Evolutionary conservation across 2,329 filamentous ascomycete genomes (phyloP), one percentile per base, ranked within the genome.

Genomic region (Salinomyces thailandicus): DNA sequence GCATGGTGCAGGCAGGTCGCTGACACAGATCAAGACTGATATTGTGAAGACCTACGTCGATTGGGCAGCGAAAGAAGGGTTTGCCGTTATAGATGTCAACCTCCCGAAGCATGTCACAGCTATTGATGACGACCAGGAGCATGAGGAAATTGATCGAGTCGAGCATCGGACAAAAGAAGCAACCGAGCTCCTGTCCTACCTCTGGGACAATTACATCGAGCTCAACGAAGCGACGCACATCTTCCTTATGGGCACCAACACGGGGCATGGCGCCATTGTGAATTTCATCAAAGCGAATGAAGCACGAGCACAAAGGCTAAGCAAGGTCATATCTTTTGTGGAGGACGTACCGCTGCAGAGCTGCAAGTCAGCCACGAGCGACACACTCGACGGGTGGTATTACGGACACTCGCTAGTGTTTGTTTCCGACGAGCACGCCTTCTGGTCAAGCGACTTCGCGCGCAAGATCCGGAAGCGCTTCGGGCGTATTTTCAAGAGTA

Each of bases 191-290:
- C 76, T 89, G 4, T 77, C 73, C 42, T 96, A 94, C 53, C 67
- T 98, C 11, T 98, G 91, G 91, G 87, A 95, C 50, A 98, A 98
- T 55, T 95, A 95, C 54, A 77, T 98, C 14, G 84, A 94, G 66
- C 78, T 79, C 34, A 72, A 67, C 37, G 67, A 80, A 2, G 69
- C 73, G 0, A 77, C 79, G 5, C 76, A 89, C 35, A 75, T 96
- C 12, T 83, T 93, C 54, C 68, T 98, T 15, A 70, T 98, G 54
- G 89, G 91, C 0, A 77, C 93, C 2, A 91, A 91, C n/a, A 80
- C 85, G 50, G 84, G 91, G 1, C 93, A 91, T 53, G 68, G 82
- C 3, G 86, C 85, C 2, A 74, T 95, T 32, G 80, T 91, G 39
- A 74, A 87, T 38, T 73, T 96, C 4, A 68, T 96, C 5, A 79